Base-by-base conservation (phyloP, 176 grass and related monocot species). In the Zoysia pacifica region DNA sequence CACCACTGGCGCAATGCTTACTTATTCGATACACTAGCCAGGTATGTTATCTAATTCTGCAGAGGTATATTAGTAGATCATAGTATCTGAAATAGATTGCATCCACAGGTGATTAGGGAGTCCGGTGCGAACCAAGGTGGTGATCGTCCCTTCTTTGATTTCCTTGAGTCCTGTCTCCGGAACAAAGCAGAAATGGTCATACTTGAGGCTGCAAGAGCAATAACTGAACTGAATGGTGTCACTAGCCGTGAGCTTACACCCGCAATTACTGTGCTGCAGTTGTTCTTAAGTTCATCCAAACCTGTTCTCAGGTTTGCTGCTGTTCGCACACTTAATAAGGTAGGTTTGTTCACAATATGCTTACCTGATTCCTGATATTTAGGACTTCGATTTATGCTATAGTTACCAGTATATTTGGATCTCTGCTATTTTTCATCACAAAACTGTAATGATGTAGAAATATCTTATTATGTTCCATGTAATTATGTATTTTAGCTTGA, bases 201-300 rank as follows among this genome's bases (percentile, higher is more conserved):
- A 87, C 86, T 99, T 82, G 96, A 99, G 78, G 92, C 96, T 76
- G 92, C 96, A 80, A 93, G 90, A 77, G 92, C 96, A 7, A 99
- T 99, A 79, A 99, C 92, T 75, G 96, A 99, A 76, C 82, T 99
- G 62, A 99, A 75, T 77, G 96, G 96, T 55, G 96, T 99, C n/a
- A 93, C 96, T 49, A 95, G 81, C 74, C 87, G 92, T 2, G 96
- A 99, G 76, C 91, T 99, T 74, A 95, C 92, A 54, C 96, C 96
- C 86, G 96, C 96, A 83, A 95, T 99, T 55, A 93, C 92, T 43
- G 92, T 99, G 69, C 88, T 99, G 45, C 96, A 99, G 77, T 78
- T 99, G 56, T 99, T 99, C 86, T 90, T 99, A 86, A 99, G 96
- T 89, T 99, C 96, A 75, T 99, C 96, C 4, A 99, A 99, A 84